Evolutionary conservation across 2,329 filamentous ascomycete species (phyloP), one percentile per base, ranked within the genome.

Genomic region (Talaromyces sp.): DNA sequence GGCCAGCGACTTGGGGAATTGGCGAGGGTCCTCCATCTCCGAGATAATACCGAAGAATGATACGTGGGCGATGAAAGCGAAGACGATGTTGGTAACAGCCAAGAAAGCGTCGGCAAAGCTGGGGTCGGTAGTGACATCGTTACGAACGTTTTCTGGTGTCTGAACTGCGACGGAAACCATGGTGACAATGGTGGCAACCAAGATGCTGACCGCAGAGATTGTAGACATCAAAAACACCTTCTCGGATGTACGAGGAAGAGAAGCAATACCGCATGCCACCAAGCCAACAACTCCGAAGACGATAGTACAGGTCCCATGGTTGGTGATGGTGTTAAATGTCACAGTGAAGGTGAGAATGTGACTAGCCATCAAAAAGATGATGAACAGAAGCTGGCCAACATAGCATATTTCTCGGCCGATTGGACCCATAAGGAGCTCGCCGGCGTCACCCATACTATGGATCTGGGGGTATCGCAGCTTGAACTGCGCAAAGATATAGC

Each of bases 311-410:
- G 80, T 77, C 0, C 77, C 80, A 54, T 86, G 79, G 4, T 81
- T 70, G 6, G 83, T 84, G 43, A 89, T 74, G 48, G 79, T 83
- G 59, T 84, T 84, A 66, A 88, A 81, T 63, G 86, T 84, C 61
- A 89, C 86, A 20, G 80, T 80, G 56, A 88, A 88, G 0, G 85
- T 87, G 53, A 89, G 74, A 52, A 87, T 79, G 70, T 90, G 87
- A 11, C 85, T 86, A 40, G 81, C 85, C 68, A 86, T 84, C 57
- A 87, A 80, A 72, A 89, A 87, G 56, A 86, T 74, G 41, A 89
- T 75, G 67, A 88, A 82, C 10, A 88, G 70, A 3, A 80, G 70
- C 58, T 87, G 85, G 60, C 82, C 84, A 56, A 76, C 70, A 32
- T 83, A 85, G 40, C 86, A 76, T 27, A 89, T 55, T 65, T 86